These are phyloP conservation scores for Phytophthora aleatoria DNA, from an alignment of 352 stramenopile genomes.

Conservation along the genomic window DNA sequence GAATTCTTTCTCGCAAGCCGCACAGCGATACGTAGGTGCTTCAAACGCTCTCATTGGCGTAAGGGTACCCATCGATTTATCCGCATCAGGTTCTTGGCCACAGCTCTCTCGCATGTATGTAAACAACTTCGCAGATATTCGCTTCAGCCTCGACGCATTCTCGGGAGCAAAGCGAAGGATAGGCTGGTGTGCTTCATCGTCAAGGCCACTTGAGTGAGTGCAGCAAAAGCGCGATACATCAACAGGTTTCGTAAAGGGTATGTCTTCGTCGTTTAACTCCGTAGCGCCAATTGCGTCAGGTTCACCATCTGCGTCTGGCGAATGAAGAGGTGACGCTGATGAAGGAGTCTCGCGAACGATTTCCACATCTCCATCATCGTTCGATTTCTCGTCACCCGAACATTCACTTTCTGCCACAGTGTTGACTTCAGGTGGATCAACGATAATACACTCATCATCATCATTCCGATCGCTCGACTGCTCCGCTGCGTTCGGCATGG, in stretches of 20 bases:
- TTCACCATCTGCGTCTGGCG: slow-evolving; percentile 7
- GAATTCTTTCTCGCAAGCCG: slow-evolving; percentile 51
- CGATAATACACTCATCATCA: slow-evolving; percentile 25
- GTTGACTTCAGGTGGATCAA: slow-evolving; percentile 22
- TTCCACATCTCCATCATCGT: slow-evolving; percentile 20
- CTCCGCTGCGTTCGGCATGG: slow-evolving; percentile 5
- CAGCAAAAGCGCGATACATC: slow-evolving; percentile 59
- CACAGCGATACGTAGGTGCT: slow-evolving; percentile 50
- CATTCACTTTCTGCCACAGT: slow-evolving; percentile 19
- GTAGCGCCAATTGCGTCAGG: background rate
- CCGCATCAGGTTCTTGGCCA: slow-evolving; percentile 6
- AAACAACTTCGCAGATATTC: slow-evolving; percentile 59
- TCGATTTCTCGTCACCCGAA: slow-evolving; percentile 11
- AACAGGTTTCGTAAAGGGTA: slow-evolving; percentile 62
- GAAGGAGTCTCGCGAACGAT: slow-evolving; percentile 13
- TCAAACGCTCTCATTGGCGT: slow-evolving; percentile 44
- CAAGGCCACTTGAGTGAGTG: slow-evolving; percentile 36
- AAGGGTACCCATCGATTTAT: background rate
- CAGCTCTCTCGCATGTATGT: slow-evolving; percentile 49
- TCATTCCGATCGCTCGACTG: slow-evolving; percentile 18
- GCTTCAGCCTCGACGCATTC: slow-evolving; percentile 57
- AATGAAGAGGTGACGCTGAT: slow-evolving; percentile 8
- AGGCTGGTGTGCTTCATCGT: background rate
- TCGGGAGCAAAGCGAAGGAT: slow-evolving; percentile 56
- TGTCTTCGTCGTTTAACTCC: slow-evolving; percentile 35